These are phyloP conservation scores for Colletotrichum eleusines DNA, from an alignment of 2,329 filamentous ascomycete species.

Conservation along the genomic window DNA sequence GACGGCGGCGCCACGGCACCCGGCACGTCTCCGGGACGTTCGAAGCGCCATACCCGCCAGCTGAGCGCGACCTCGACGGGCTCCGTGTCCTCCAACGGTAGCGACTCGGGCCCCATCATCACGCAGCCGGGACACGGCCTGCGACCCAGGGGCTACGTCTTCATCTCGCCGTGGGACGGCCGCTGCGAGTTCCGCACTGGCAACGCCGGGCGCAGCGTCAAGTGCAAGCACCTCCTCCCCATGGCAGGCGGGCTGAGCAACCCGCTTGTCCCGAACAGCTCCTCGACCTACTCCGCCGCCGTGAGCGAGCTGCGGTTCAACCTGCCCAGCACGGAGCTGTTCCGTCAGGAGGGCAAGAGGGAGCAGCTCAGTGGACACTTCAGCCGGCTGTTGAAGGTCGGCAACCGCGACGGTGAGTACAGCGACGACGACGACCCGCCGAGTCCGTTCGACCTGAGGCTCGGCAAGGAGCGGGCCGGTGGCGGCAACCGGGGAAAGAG, in stretches of 20 bases:
- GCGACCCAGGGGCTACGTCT: slow-evolving; percentile 77
- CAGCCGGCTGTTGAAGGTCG: slow-evolving; percentile 54
- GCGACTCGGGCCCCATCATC: slow-evolving; percentile 49
- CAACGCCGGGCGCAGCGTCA: slow-evolving; percentile 78
- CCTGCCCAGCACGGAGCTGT: slow-evolving; percentile 72
- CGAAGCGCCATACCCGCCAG: slow-evolving; percentile 36
- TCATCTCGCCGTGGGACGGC: slow-evolving; percentile 88
- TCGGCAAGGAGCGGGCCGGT: slow-evolving; percentile 86
- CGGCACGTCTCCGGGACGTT: slow-evolving; percentile 20
- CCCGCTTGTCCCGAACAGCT: slow-evolving; percentile 47
- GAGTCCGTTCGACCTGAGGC: slow-evolving; percentile 72
- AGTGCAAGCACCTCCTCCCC: slow-evolving; percentile 79
- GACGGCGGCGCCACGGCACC: not conserved
- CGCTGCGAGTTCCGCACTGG: slow-evolving; percentile 88
- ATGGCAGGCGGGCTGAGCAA: slow-evolving; percentile 47
- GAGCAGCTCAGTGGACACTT: slow-evolving; percentile 56
- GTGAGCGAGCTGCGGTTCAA: slow-evolving; percentile 94
- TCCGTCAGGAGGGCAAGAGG: slow-evolving; percentile 51
- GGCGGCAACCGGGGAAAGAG: slow-evolving; percentile 87
- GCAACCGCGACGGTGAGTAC: slow-evolving; percentile 43
- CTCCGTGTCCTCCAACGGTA: slow-evolving; percentile 31
- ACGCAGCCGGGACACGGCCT: slow-evolving; percentile 61
- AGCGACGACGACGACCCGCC: slow-evolving; percentile 56
- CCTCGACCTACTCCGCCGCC: slow-evolving; percentile 49
- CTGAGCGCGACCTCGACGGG: slow-evolving; percentile 37